phyloP scores from a whole-genome alignment of 805 yeast species.

The Ogataea nakhonphanomensis region DNA sequence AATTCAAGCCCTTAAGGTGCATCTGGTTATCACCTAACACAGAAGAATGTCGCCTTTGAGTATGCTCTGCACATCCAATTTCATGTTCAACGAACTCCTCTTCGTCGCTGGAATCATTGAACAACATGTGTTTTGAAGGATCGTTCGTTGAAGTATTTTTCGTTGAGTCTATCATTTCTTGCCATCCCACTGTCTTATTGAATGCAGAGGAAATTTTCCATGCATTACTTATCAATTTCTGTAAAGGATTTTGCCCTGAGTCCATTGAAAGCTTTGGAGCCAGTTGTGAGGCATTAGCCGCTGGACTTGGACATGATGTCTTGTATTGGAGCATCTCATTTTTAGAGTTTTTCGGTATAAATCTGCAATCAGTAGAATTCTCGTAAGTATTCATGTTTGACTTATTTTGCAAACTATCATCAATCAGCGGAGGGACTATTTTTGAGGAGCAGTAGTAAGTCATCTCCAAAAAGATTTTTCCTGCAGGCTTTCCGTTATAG shows the following conservation, averaged over 20 bases:
- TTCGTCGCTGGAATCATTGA: slow-evolving; percentile 32
- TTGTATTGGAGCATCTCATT: slow-evolving; percentile 6
- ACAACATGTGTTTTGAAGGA: slow-evolving; percentile 16
- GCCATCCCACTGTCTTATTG: slow-evolving; percentile 8
- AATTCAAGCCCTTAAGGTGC: too few relatives aligned
- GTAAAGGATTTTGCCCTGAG: background rate
- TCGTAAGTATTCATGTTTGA: background rate
- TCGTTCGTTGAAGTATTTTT: too few relatives aligned
- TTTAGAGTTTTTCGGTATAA: too few relatives aligned
- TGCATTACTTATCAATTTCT: background rate
- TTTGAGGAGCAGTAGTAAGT: slow-evolving; percentile 70
- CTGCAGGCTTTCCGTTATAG: slow-evolving; percentile 73
- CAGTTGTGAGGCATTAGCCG: background rate
- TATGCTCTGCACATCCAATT: too few relatives aligned
- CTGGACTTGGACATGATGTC: background rate
- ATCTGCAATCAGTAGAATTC: too few relatives aligned
- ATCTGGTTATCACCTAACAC: too few relatives aligned
- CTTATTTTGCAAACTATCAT: slow-evolving; percentile 2
- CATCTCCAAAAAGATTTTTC: slow-evolving; percentile 85
- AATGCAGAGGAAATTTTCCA: slow-evolving; percentile 13
- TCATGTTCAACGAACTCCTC: slow-evolving; percentile 3
- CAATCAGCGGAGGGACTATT: slow-evolving; percentile 30
- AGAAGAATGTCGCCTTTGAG: too few relatives aligned
- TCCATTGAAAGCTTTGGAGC: background rate
- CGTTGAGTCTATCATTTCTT: too few relatives aligned